Conservation (phyloP, 164 flowering plant species). For the Magnolia changhungtana region DNA sequence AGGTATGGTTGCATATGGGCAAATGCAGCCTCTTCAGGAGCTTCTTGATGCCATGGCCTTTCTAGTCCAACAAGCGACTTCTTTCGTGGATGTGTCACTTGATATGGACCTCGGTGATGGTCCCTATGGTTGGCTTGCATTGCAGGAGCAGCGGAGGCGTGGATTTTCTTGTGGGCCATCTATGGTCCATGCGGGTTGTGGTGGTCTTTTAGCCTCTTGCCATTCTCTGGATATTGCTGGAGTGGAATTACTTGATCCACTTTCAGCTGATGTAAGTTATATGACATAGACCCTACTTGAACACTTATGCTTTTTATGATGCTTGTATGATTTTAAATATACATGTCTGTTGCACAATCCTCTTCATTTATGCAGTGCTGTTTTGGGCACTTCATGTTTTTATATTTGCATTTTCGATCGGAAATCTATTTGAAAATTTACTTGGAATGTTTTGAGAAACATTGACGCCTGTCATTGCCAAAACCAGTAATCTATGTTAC, state of each 20-base stretch:
- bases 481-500: background rate
- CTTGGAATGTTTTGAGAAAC: background rate
- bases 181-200: conserved; percentile 97
- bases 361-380: background rate
- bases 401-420: background rate
- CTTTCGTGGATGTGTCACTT: conserved; percentile 85
- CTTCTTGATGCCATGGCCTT: conserved; percentile 85
- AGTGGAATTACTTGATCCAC: conserved; percentile 82
- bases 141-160: conserved; percentile 87
- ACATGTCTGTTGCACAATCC: background rate
- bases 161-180: conserved; percentile 95
- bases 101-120: conserved; percentile 89
- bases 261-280: conserved; percentile 72
- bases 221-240: conserved; percentile 96
- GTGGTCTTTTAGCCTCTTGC: conserved; percentile 85
- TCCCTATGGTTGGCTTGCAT: conserved; percentile 91
- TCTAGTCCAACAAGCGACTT: conserved; percentile 92
- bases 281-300: background rate
- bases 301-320: background rate
- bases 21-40: conserved; percentile 83
- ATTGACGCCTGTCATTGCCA: background rate
- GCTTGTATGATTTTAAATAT: background rate
- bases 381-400: background rate
- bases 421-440: background rate
- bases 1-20: conserved; percentile 51